Base-by-base conservation (phyloP, 768 basidiomycete genomes). In the Ramaria rubella region DNA sequence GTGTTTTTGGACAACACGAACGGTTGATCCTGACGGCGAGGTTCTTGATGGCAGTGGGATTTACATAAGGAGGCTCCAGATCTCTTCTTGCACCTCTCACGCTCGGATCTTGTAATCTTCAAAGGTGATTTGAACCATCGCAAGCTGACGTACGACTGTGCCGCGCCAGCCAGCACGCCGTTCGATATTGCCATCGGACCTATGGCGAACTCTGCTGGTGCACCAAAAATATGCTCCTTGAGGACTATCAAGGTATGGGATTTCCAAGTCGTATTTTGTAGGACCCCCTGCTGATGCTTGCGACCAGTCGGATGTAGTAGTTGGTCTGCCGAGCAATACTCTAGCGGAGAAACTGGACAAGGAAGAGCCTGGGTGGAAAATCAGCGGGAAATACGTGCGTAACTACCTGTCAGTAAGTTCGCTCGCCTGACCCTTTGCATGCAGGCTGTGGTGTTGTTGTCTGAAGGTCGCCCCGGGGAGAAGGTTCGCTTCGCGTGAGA, bases 101-200 rank as follows among this genome's bases (percentile, higher is more conserved):
- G 83, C 33, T 90, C 90, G 31, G 90, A 97, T 67, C 81, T 97
- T 42, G 94, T 96, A 64, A 43, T 54, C 26, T 96, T 96, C 81
- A 97, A 97, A 73, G 94, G 94, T 11, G 91, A 94, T 66, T 73
- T 95, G 24, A 95, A 95, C 71, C 92, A 94, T 71, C 86, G 93
- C 67, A 93, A 94, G 72, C 70, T 90, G 62, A 90, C 87, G 2
- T 91, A 90, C 59, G 89, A 92, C 64, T 91, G 90, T 62, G 87
- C 87, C 29, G 88, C 88, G 1, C 89, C 90, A 1, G 82, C 87
- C 7, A 83, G 86, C 59, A 94, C 91, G 6, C 87, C 91, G 1
- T 97, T 97, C 69, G 85, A 90, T 51, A 69, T 87, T 31, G 90
- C 94, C 7, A 95, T 96, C 62, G 94, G 94, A 0, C 87, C 94